These are phyloP conservation scores for Lentinus brumalis DNA, from an alignment of 768 basidiomycete genomes.

Conservation along the genomic window DNA sequence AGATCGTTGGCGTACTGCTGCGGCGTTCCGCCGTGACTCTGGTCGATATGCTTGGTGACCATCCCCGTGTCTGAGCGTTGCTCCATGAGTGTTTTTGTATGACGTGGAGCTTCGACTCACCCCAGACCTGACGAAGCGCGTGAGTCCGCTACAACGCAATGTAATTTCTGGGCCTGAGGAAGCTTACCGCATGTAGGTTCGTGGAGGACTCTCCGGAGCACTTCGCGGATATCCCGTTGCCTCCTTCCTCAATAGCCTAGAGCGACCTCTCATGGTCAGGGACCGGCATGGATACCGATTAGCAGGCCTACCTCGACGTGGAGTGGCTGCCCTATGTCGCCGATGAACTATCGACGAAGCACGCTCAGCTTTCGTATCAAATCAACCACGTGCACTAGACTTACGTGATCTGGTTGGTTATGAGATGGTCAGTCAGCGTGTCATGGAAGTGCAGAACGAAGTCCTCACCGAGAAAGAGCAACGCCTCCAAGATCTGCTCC, in stretches of 20 bases:
- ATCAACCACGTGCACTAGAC: neutral
- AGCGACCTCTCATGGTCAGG: neutral
- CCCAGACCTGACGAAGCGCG: conserved; percentile 10
- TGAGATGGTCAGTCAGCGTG: neutral
- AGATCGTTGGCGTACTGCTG: conserved; percentile 23
- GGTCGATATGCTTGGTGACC: conserved; percentile 25
- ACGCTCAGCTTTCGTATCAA: neutral
- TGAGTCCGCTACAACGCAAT: neutral
- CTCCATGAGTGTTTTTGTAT: too few species aligned
- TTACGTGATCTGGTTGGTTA: conserved; percentile 17
- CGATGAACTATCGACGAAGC: conserved; percentile 22
- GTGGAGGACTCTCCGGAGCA: conserved; percentile 22
- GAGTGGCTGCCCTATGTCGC: conserved; percentile 28
- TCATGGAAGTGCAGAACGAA: too few species aligned
- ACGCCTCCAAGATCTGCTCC: conserved; percentile 48
- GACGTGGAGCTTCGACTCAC: neutral
- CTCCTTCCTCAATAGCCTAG: conserved; percentile 31
- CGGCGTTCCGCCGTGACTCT: conserved; percentile 22
- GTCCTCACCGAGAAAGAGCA: conserved; percentile 46
- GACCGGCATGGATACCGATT: neutral
- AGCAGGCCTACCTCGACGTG: conserved; percentile 23
- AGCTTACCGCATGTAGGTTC: conserved; percentile 25
- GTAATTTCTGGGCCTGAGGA: neutral
- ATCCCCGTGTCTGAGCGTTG: conserved; percentile 25
- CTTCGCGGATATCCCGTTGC: conserved; percentile 27